Evolutionary conservation across 2,329 filamentous ascomycete genomes (phyloP).

Genomic region (Amphichorda felina): DNA sequence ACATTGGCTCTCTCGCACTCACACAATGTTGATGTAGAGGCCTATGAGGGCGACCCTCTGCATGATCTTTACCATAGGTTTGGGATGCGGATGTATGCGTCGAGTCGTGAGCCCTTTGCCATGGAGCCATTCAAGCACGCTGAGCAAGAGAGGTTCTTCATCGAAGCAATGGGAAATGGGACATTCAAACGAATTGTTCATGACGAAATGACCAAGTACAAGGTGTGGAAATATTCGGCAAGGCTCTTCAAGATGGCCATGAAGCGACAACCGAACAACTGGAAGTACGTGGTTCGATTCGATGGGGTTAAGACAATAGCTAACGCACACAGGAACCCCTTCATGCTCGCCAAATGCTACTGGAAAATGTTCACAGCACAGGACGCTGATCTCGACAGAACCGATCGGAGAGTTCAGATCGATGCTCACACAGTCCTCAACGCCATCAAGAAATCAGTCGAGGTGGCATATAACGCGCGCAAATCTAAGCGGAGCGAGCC

Average conservation of each 20-base stretch:
- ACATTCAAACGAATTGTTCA: conserved; percentile 41
- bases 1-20: conserved; percentile 47
- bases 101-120: conserved; percentile 48
- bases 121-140: conserved; percentile 49
- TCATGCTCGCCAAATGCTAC: conserved; percentile 50
- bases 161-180: conserved; percentile 33
- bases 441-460: conserved; percentile 37
- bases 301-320: no score
- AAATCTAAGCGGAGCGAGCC: conserved; percentile 55
- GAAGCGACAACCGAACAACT: conserved; percentile 39
- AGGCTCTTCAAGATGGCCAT: conserved; percentile 44
- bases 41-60: conserved; percentile 37
- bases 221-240: conserved; percentile 50
- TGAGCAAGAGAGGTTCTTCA: conserved; percentile 45
- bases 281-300: conserved; percentile 34
- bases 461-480: conserved; percentile 35
- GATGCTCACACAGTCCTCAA: conserved; percentile 27
- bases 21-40: conserved; percentile 27
- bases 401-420: conserved; percentile 22
- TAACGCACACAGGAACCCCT: conserved; percentile 33
- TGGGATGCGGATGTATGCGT: conserved; percentile 49
- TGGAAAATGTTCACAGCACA: conserved; percentile 52
- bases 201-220: conserved; percentile 45
- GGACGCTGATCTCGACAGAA: conserved; percentile 27
- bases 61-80: conserved; percentile 50